These are phyloP conservation scores for Plasmodium sp. DNA, from an alignment of 169 alveolate genomes.

Conservation along the genomic window DNA sequence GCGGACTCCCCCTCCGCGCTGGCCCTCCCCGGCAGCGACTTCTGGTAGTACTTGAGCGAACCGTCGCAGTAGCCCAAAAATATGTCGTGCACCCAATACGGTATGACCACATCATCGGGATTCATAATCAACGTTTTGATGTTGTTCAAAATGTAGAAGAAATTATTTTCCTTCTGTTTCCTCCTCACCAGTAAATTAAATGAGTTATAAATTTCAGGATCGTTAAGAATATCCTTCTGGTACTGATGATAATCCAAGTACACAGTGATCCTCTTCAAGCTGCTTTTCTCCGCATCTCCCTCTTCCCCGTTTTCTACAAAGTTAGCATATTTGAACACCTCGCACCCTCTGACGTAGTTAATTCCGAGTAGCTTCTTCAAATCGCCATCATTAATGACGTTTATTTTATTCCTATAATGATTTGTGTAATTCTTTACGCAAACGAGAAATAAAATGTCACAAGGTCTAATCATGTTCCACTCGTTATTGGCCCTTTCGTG, in stretches of 20 bases:
- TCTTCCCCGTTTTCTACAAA: conserved; percentile 79
- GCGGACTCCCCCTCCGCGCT: conserved; percentile 25
- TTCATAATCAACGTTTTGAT: conserved; percentile 87
- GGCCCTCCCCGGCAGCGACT: conserved; percentile 62
- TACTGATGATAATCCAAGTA: conserved; percentile 88
- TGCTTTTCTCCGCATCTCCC: conserved; percentile 79
- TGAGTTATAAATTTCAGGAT: conserved; percentile 86
- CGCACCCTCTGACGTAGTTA: conserved; percentile 74
- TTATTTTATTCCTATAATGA: conserved; percentile 56
- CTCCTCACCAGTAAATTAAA: conserved; percentile 91
- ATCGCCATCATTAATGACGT: conserved; percentile 47
- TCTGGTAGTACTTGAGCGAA: conserved; percentile 77
- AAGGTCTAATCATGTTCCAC: conserved; percentile 70
- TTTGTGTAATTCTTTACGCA: conserved; percentile 70
- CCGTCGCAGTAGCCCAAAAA: conserved; percentile 88
- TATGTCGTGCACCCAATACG: conserved; percentile 85
- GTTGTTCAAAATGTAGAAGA: conserved; percentile 88
- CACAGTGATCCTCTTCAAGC: conserved; percentile 76
- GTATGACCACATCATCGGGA: conserved; percentile 82
- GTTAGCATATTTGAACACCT: conserved; percentile 25
- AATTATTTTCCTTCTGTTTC: conserved; percentile 91
- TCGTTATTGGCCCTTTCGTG: conserved; percentile 48
- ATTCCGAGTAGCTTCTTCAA: conserved; percentile 63
- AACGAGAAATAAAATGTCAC: conserved; percentile 65
- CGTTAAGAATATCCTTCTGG: conserved; percentile 82